Base-by-base conservation (phyloP, 805 yeast species). In the Sungouiella blattae region DNA sequence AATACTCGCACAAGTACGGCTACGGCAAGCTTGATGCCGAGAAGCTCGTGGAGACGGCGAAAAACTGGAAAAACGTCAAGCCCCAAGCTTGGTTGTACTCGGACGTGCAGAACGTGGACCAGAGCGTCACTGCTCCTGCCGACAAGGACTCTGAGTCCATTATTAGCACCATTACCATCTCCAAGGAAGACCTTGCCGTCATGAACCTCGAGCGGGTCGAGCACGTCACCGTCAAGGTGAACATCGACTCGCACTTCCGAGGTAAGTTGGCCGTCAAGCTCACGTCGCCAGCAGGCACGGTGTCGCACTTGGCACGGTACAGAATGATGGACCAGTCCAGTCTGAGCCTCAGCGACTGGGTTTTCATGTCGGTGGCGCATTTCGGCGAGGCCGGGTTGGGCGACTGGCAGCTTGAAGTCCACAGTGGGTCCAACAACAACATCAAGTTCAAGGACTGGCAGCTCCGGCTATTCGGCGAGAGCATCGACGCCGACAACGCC, bases 361-460 rank as follows among this genome's bases (percentile, higher is more conserved):
- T 86, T 1, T 93, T 93, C 54, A 87, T 89, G 87, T 76, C 91
- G 8, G 98, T 93, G n/a, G 97, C 95, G 1, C 98, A 93, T 57
- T 93, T 98, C 97, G 96, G 96, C 26, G 89, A 83, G 48, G 32
- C 54, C 2, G 91, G 89, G 2, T 60, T 60, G 17, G 99, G 99
- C 8, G 77, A 73, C 4, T 93, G 98, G 98, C 77, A 60, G 24
- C 49, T 93, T 13, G 77, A 71, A 44, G 89, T 89, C 2, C 58
- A 53, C 37, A 72, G 75, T 32, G 58, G 51, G 1, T 52, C 55
- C 2, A 57, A 71, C 2, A 61, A 51, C 40, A 41, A 41, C 11
- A 53, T 68, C 26, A 37, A 41, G 1, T 69, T 93, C 27, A 61
- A 72, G 28, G 67, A 73, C 49, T 93, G 96, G 94, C 82, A 79